Percentiles rank a stretch among this genome's conserved stretches.
Conservation (phyloP, 1,284 basidiomycete species). For the Waitea zeae region DNA sequence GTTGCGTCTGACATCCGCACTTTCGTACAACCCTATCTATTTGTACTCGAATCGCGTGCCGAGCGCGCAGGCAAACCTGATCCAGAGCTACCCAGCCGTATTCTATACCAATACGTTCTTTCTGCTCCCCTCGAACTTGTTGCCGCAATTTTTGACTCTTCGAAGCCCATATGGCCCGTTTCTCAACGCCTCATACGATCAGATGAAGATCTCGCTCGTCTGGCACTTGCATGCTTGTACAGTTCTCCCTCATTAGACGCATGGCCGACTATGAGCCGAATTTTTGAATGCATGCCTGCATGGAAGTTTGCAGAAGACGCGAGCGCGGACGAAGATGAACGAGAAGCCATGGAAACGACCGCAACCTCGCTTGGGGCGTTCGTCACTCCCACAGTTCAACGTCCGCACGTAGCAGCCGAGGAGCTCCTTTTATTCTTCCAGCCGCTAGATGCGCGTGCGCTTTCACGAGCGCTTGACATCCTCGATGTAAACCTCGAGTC, state of each 20-base stretch:
- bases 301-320: constrained; percentile 53
- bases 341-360: constrained; percentile 64
- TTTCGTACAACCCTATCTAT: constrained; percentile 81
- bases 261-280: constrained; percentile 74
- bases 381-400: constrained; percentile 54
- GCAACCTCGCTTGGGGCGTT: constrained; percentile 65
- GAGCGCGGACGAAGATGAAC: constrained; percentile 26
- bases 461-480: constrained; percentile 75
- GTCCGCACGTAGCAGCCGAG: constrained; percentile 37
- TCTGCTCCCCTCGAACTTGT: constrained; percentile 46
- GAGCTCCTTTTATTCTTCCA: constrained; percentile 74
- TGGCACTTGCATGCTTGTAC: constrained; percentile 83
- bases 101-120: constrained; percentile 68
- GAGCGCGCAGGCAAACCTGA: constrained; percentile 66
- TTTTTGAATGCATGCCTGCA: constrained; percentile 88
- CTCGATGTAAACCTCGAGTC: constrained; percentile 88
- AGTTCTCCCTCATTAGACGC: constrained; percentile 53
- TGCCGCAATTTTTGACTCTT: constrained; percentile 70
- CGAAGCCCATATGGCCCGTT: constrained; percentile 67
- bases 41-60: constrained; percentile 71
- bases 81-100: constrained; percentile 35
- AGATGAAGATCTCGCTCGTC: constrained; percentile 68
- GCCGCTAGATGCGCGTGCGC: constrained; percentile 50
- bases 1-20: constrained; percentile 56
- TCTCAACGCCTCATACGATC: constrained; percentile 59